Evolutionary conservation across 1,139 yeast species (phyloP).

Genomic region (Hansenula lynferdii): DNA sequence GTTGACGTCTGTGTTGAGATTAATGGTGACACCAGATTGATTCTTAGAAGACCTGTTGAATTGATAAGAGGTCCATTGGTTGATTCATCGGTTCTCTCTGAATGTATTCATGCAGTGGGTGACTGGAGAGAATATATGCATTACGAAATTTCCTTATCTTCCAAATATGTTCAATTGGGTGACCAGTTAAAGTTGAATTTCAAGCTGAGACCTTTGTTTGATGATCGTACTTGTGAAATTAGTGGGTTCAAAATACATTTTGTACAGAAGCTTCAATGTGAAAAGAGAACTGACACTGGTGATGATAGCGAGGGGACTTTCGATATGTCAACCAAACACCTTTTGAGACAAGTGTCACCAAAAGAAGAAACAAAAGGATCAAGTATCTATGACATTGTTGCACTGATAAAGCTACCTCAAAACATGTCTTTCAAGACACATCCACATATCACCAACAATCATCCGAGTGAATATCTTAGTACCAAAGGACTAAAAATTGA

Average conservation of each 20-base stretch:
- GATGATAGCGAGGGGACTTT: neutral
- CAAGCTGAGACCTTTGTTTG: slow-evolving; percentile 7
- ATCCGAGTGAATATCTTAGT: neutral
- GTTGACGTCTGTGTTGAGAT: slow-evolving; percentile 8
- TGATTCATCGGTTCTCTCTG: slow-evolving; percentile 9
- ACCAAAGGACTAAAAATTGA: slow-evolving; percentile 6
- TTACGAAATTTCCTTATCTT: slow-evolving; percentile 10
- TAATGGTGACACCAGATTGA: neutral
- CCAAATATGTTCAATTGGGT: slow-evolving; percentile 13
- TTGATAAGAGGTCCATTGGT: slow-evolving; percentile 14
- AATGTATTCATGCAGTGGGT: slow-evolving; percentile 10
- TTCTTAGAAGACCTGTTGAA: slow-evolving; percentile 2
- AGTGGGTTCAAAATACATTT: slow-evolving; percentile 10
- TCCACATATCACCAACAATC: slow-evolving; percentile 14
- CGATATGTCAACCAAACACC: neutral
- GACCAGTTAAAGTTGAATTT: slow-evolving; percentile 3
- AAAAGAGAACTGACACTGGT: slow-evolving; percentile 1
- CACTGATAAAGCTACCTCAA: slow-evolving; percentile 7
- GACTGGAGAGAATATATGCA: slow-evolving; percentile 12
- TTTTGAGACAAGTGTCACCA: neutral
- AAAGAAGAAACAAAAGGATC: neutral
- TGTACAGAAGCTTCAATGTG: slow-evolving; percentile 13
- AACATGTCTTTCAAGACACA: slow-evolving; percentile 6
- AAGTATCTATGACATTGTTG: neutral
- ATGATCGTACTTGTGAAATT: neutral